These are phyloP conservation scores for Hyparrhenia diplandra DNA, from an alignment of 176 grass and related monocot species.

Conservation along the genomic window DNA sequence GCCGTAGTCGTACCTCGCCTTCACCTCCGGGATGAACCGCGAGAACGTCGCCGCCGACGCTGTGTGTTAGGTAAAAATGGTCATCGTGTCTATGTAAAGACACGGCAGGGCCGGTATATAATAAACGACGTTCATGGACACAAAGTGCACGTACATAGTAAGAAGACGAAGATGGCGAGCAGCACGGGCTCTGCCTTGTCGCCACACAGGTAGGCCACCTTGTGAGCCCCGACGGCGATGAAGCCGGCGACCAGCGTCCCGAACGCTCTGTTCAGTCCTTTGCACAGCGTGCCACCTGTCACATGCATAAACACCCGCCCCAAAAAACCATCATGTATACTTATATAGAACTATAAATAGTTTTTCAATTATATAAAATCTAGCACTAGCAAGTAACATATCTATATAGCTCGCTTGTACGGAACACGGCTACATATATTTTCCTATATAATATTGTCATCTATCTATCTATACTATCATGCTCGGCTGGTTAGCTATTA, in stretches of 20 bases:
- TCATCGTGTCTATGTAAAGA: not conserved
- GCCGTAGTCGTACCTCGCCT: slow-evolving; percentile 88
- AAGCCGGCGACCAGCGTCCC: slow-evolving; percentile 6
- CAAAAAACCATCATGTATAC: not conserved
- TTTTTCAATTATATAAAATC: too few relatives aligned
- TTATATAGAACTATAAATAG: not conserved
- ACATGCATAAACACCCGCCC: not conserved
- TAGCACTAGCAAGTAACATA: too few relatives aligned
- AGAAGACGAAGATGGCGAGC: slow-evolving; percentile 1
- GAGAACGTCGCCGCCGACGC: slow-evolving; percentile 82
- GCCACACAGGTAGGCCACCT: not conserved
- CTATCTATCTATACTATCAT: too few relatives aligned
- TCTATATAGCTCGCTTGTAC: not conserved
- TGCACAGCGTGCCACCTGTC: not conserved
- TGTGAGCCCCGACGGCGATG: slow-evolving; percentile 12
- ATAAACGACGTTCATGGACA: not conserved
- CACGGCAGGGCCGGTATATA: not conserved
- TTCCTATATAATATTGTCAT: not conserved
- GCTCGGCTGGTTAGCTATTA: not conserved
- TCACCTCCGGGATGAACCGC: slow-evolving; percentile 94
- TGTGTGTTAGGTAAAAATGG: not conserved
- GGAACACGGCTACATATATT: not conserved
- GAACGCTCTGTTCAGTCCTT: not conserved
- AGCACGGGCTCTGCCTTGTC: not conserved
- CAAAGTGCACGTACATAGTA: slow-evolving; percentile 34